A percentile compares a stretch with the other conserved stretches of the same genome.
These are phyloP conservation scores for Spergularia bocconei DNA, from an alignment of 148 eudicot species.

Conservation along the genomic window DNA sequence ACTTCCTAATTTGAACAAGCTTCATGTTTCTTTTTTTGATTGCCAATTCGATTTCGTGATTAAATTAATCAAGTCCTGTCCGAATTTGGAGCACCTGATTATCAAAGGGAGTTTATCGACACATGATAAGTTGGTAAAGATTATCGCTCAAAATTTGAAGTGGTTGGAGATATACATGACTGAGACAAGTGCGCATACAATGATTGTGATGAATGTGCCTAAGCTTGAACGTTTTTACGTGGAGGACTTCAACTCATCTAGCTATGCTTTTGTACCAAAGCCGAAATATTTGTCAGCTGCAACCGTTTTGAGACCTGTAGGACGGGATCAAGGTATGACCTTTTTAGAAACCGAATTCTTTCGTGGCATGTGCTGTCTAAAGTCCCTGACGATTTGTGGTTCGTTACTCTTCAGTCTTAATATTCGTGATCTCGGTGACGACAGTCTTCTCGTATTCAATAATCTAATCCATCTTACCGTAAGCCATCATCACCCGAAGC, in stretches of 20 bases:
- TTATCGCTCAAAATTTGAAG: neutral
- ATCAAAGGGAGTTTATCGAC: neutral
- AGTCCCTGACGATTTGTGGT: no score
- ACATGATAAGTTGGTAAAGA: neutral
- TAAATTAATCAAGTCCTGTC: constrained; percentile 4
- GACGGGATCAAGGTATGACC: neutral
- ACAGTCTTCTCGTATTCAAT: neutral
- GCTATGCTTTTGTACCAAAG: neutral
- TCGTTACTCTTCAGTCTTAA: no score
- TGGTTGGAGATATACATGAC: neutral
- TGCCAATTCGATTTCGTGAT: neutral
- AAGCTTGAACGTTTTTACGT: neutral
- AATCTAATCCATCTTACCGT: neutral
- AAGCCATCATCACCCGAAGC: neutral
- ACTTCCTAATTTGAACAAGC: constrained; percentile 10
- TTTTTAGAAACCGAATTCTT: no score
- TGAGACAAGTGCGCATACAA: neutral
- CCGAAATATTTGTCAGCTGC: neutral
- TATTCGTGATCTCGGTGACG: no score
- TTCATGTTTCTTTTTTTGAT: neutral
- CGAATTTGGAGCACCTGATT: neutral
- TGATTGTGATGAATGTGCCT: neutral
- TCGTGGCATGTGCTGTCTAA: no score
- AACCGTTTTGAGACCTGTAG: neutral
- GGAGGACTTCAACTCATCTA: neutral